phyloP scores from a whole-genome alignment of 2,329 filamentous ascomycete genomes.

The Fusarium acutatum region DNA sequence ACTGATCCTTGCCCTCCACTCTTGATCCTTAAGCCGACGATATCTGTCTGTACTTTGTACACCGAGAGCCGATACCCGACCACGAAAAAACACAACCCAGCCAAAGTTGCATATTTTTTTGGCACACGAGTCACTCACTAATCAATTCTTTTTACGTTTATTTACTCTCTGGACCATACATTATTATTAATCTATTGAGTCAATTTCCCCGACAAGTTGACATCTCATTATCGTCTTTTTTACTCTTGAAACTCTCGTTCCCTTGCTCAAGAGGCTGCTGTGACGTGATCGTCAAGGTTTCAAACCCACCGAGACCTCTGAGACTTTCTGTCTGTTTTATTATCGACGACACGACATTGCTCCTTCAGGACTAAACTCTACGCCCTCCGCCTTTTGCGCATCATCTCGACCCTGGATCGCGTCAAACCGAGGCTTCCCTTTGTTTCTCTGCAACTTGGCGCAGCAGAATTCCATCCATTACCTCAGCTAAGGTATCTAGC shows the following conservation, averaged over 20 bases:
- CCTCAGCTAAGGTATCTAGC: conserved; percentile 6
- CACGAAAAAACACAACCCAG: conserved; percentile 9
- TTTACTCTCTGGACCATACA: background rate
- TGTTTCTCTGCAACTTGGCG: conserved; percentile 21
- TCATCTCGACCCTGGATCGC: conserved; percentile 35
- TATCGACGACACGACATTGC: conserved; percentile 8
- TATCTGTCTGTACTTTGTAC: conserved; percentile 25
- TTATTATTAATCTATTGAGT: background rate
- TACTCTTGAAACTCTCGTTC: background rate
- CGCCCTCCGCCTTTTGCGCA: conserved; percentile 26
- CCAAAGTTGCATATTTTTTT: conserved; percentile 3
- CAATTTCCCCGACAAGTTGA: background rate
- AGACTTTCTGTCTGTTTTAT: background rate
- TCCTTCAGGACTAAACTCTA: conserved; percentile 12
- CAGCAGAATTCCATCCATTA: conserved; percentile 15
- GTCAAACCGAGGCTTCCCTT: conserved; percentile 33
- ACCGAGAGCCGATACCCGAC: conserved; percentile 37
- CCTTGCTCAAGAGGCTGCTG: conserved; percentile 31
- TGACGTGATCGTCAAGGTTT: conserved; percentile 37
- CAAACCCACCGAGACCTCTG: conserved; percentile 2
- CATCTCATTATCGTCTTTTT: background rate
- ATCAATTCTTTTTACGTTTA: conserved; percentile 32
- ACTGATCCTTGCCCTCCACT: background rate
- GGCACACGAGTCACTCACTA: conserved; percentile 18
- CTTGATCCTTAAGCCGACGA: conserved; percentile 8